A percentile compares a stretch with the other conserved stretches of the same genome.
These are phyloP conservation scores for Salix koriyanagi DNA, from an alignment of 345 rosid genomes.

Conservation along the genomic window DNA sequence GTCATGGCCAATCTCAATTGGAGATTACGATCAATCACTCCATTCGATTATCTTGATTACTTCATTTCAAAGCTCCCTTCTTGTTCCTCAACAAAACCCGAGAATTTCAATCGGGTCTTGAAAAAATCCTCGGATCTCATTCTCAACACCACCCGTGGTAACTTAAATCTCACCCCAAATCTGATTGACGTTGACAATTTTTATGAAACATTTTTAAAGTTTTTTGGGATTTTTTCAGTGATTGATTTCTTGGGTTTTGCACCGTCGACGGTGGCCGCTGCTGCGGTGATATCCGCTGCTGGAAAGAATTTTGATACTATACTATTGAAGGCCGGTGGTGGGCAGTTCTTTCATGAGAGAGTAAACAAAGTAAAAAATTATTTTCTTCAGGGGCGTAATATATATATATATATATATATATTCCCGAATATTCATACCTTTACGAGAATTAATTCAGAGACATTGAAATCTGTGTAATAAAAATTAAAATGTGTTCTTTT, in stretches of 20 bases:
- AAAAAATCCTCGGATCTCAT: constrained; percentile 50
- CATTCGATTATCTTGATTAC: constrained; percentile 48
- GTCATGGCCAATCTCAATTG: constrained; percentile 51
- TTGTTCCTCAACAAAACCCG: constrained; percentile 13
- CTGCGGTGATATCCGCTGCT: constrained; percentile 45
- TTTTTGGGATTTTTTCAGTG: constrained; percentile 25
- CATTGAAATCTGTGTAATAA: constrained; percentile 38
- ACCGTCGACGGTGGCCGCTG: constrained; percentile 55
- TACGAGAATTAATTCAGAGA: constrained; percentile 16
- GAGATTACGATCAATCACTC: constrained; percentile 52
- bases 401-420: no score
- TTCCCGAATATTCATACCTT: constrained; percentile 7
- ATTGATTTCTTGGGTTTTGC: constrained; percentile 50
- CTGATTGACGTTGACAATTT: neutral
- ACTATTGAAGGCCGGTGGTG: neutral
- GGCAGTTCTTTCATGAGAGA: constrained; percentile 20
- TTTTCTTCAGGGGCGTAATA: neutral
- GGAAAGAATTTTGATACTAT: constrained; percentile 18
- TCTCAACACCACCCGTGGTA: constrained; percentile 52
- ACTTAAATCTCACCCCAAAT: neutral
- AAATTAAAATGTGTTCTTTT: neutral
- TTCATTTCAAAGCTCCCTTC: constrained; percentile 39
- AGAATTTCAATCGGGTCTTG: constrained; percentile 20
- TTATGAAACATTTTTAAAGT: neutral
- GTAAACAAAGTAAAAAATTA: constrained; percentile 34